phyloP scores from a whole-genome alignment of 176 grass and related monocot species.

The Olyra latifolia region DNA sequence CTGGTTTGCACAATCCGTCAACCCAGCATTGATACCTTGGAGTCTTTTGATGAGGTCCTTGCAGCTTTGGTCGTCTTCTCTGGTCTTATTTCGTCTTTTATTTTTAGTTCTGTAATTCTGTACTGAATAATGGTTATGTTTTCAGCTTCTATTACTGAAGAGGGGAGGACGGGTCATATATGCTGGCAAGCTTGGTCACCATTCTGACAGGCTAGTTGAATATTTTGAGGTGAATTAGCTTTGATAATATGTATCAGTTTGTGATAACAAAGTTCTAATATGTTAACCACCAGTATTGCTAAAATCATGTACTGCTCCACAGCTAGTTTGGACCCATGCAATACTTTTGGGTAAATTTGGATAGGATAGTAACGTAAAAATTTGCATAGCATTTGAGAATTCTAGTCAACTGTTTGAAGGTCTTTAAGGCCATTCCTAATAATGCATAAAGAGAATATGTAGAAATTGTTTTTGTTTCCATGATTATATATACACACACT shows the following conservation, averaged over 20 bases:
- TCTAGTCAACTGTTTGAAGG: background rate
- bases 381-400: background rate
- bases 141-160: conserved; percentile 71
- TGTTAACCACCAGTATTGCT: background rate
- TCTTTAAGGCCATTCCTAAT: background rate
- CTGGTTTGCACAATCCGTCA: conserved; percentile 81
- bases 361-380: background rate
- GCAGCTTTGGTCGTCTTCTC: background rate
- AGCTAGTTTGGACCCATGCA: background rate
- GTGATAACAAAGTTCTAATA: background rate
- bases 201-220: conserved; percentile 63
- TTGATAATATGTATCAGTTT: background rate
- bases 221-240: conserved; percentile 62
- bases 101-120: background rate
- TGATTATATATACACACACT: background rate
- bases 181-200: conserved; percentile 55
- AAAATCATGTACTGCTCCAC: background rate
- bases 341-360: background rate
- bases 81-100: background rate
- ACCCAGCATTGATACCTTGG: conserved; percentile 81
- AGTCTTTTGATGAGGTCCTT: conserved; percentile 76
- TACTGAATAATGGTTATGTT: conserved; percentile 18
- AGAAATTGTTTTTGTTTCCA: background rate
- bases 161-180: conserved; percentile 70
- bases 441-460: background rate